These are phyloP conservation scores for Solanum medicagineum DNA, from an alignment of 257 asterid species.

Conservation along the genomic window DNA sequence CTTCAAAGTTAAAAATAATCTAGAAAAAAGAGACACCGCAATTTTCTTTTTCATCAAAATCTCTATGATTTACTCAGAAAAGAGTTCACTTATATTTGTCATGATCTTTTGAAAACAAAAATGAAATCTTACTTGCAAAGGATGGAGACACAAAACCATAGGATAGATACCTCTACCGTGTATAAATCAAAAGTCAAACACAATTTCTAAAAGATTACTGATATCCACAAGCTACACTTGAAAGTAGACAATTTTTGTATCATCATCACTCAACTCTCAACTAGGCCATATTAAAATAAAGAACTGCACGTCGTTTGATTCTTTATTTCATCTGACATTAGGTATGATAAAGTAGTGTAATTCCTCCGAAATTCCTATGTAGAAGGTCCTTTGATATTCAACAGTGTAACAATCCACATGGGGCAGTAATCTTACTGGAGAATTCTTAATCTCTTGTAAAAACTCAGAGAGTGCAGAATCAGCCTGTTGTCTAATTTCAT, in stretches of 20 bases:
- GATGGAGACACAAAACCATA: background rate
- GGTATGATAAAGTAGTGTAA: background rate
- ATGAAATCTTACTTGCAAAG: background rate
- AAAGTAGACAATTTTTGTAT: background rate
- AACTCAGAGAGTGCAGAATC: constrained; percentile 99
- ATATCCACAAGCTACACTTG: background rate
- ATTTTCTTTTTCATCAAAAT: background rate
- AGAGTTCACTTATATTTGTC: background rate
- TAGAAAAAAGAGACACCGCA: constrained; percentile 4
- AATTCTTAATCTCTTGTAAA: constrained; percentile 97
- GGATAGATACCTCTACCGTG: background rate
- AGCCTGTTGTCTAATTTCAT: constrained; percentile 98
- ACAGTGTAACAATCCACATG: background rate
- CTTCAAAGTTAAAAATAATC: constrained; percentile 11
- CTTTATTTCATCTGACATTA: background rate
- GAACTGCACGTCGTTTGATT: background rate
- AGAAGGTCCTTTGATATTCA: background rate
- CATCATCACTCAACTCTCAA: background rate
- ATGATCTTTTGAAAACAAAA: background rate
- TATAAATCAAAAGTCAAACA: background rate
- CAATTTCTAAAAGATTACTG: background rate
- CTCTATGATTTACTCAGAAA: background rate
- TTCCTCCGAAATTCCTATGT: background rate
- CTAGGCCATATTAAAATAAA: background rate
- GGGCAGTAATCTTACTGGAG: constrained; percentile 64